Percentiles rank a stretch among this genome's conserved stretches.
Conservation (phyloP, 345 rosid species). For the Schrenkiella parvula region DNA sequence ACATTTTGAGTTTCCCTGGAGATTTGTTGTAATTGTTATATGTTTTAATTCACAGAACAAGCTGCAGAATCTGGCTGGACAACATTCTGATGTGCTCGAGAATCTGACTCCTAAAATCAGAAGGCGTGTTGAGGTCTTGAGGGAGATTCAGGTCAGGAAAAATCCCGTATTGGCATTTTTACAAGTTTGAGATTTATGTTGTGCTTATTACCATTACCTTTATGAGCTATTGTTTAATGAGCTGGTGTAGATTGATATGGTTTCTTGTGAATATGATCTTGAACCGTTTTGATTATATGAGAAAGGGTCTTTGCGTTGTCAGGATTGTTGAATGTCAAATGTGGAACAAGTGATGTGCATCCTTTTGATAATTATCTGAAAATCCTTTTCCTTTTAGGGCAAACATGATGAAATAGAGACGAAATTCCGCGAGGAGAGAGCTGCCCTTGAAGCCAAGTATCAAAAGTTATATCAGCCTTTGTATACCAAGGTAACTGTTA, state of each 20-base stretch:
- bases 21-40: background rate
- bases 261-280: background rate
- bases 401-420: conserved; percentile 83
- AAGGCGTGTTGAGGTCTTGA: conserved; percentile 83
- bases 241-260: background rate
- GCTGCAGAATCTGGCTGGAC: conserved; percentile 75
- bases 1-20: background rate
- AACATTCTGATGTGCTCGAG: conserved; percentile 71
- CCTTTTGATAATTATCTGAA: background rate
- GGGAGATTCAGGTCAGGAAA: conserved; percentile 69
- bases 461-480: conserved; percentile 80
- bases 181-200: background rate
- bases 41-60: conserved; percentile 49
- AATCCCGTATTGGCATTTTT: background rate
- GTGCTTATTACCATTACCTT: background rate
- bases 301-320: background rate
- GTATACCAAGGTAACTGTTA: conserved; percentile 58
- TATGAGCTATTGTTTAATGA: background rate
- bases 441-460: conserved; percentile 84
- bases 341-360: background rate
- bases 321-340: background rate
- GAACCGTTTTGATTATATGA: background rate
- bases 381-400: conserved; percentile 38
- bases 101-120: conserved; percentile 63
- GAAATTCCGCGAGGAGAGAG: conserved; percentile 82